These are phyloP conservation scores for Fusarium dimerum DNA, from an alignment of 2,329 filamentous ascomycete species.

Conservation along the genomic window DNA sequence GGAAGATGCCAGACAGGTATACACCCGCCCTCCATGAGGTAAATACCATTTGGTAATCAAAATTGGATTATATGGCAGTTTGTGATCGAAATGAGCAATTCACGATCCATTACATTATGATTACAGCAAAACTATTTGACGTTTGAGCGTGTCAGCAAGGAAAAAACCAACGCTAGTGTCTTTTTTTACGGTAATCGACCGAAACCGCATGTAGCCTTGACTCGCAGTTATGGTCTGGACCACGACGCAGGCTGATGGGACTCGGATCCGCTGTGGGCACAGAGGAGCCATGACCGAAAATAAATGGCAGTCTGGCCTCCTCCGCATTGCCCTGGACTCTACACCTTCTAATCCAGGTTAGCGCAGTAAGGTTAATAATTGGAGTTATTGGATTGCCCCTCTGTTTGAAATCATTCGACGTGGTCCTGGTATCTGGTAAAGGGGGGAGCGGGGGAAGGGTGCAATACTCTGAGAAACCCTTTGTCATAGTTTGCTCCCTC, in stretches of 20 bases:
- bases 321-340: not conserved
- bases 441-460: slow-evolving; percentile 1
- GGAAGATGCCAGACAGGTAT: too few relatives aligned
- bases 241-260: not conserved
- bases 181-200: not conserved
- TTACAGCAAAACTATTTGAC: not conserved
- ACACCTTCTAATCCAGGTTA: slow-evolving; percentile 19
- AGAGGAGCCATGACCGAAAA: not conserved
- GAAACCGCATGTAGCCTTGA: not conserved
- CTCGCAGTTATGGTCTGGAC: not conserved
- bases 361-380: slow-evolving; percentile 20
- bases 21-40: too few relatives aligned
- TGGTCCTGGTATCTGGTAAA: not conserved
- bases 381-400: slow-evolving; percentile 14
- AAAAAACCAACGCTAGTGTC: not conserved
- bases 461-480: not conserved
- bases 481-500: slow-evolving; percentile 7
- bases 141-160: not conserved
- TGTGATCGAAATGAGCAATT: not conserved
- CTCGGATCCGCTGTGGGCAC: not conserved
- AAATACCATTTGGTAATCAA: too few relatives aligned
- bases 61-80: too few relatives aligned
- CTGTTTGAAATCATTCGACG: too few relatives aligned
- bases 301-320: not conserved
- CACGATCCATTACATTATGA: not conserved